Base-by-base conservation (phyloP, 2,329 filamentous ascomycete species). In the Exophiala xenobiotica region DNA sequence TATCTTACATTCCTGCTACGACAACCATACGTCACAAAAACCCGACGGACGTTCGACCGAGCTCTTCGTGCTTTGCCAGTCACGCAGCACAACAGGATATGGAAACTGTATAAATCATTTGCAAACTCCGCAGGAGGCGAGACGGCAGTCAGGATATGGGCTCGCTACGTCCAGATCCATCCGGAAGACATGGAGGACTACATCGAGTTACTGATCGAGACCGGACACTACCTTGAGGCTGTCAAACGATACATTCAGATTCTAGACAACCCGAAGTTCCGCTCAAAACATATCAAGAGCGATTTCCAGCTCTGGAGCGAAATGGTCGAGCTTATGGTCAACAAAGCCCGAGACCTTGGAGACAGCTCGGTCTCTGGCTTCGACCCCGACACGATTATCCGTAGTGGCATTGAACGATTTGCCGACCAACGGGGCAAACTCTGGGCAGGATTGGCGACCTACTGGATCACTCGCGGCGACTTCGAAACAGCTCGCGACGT, bases 281-380 rank as follows among this genome's bases (percentile, higher is more conserved):
- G 84, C 66, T 97, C 92, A 73, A 96, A 95, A 71, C 85, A 93
- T 60, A 88, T 88, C 53, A 96, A 96, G 71, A 92, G 93, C 0
- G 89, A 92, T 57, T 99, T 95, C 67, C 90, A 99, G 69, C 79
- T 99, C 42, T 99, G 93, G 93, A 93, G 84, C 58, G 93, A 99
- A 68, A 95, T 99, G 89, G 85, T 97, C 27, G 93, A 99, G 64
- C 70, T 97, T 58, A 77, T 99, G 39, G 95, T 99, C 37, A 88
- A 88, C 53, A 90, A 96, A 68, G 93, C 93, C 3, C 87, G 86
- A 62, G 83, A 95, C 35, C 84, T 99, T 42, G 83, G 93, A 63
- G 87, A 89, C 4, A 85, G 86, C 11, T 81, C 88, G 57, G 87
- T 92, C 63, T 82, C 82, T 12, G 90, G 89, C 24, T 90, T 97